Percentiles rank a stretch among this genome's conserved stretches.
Conservation (phyloP, 2,329 filamentous ascomycete species). For the Elsinoe necatrix region DNA sequence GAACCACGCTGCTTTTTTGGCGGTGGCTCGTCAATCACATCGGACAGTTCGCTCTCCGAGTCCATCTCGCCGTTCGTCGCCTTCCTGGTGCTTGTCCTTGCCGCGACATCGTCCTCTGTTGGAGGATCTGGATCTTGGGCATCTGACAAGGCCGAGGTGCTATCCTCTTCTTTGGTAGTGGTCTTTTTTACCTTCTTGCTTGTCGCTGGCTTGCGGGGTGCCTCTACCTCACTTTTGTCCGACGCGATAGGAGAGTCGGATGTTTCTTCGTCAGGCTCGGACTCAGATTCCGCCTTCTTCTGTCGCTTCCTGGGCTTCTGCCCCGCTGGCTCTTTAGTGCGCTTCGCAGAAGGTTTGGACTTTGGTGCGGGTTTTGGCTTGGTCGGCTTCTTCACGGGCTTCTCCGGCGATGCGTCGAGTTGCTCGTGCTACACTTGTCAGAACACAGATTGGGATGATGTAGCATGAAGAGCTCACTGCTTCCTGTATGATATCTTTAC, state of each 20-base stretch:
- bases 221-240: slow-evolving; percentile 5
- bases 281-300: background rate
- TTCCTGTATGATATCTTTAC: slow-evolving; percentile 45
- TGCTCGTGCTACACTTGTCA: slow-evolving; percentile 5
- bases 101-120: slow-evolving; percentile 13
- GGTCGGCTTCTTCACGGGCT: slow-evolving; percentile 9
- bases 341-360: background rate
- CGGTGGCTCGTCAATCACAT: slow-evolving; percentile 68
- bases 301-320: slow-evolving; percentile 2
- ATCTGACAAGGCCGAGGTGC: slow-evolving; percentile 15
- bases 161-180: slow-evolving; percentile 16
- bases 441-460: background rate
- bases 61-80: slow-evolving; percentile 17
- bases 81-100: slow-evolving; percentile 11
- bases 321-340: background rate
- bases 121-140: slow-evolving; percentile 7
- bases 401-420: slow-evolving; percentile 11
- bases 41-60: slow-evolving; percentile 57
- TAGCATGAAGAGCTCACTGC: slow-evolving; percentile 28
- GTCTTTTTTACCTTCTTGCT: slow-evolving; percentile 14
- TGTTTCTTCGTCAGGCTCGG: slow-evolving; percentile 8
- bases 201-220: slow-evolving; percentile 1
- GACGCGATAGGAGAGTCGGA: background rate
- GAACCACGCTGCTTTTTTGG: slow-evolving; percentile 41
- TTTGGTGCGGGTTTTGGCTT: background rate